phyloP scores from a whole-genome alignment of 768 basidiomycete species.

The Podaxis sp. region DNA sequence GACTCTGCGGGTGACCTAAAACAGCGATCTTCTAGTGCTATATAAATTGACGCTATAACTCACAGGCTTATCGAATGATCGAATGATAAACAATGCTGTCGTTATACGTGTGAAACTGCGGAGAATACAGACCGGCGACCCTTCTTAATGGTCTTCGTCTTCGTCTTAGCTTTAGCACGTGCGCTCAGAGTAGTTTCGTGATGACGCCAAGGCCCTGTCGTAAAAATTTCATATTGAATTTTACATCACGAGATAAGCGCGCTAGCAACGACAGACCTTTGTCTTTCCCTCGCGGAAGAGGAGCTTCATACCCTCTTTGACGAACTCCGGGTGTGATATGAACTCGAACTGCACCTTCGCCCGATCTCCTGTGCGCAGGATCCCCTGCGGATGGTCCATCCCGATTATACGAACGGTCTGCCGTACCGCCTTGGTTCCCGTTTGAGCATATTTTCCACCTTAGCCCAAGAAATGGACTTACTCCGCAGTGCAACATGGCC shows the following conservation, averaged over 20 bases:
- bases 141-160: background rate
- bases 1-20: background rate
- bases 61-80: background rate
- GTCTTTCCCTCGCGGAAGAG: conserved; percentile 96
- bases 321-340: conserved; percentile 86
- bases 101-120: background rate
- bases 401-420: conserved; percentile 91
- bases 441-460: conserved; percentile 7
- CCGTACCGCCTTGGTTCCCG: conserved; percentile 63
- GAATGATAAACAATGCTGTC: background rate
- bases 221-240: conserved; percentile 10
- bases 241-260: background rate
- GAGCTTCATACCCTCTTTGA: conserved; percentile 92
- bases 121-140: background rate
- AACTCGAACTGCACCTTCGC: conserved; percentile 96
- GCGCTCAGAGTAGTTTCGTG: conserved; percentile 47
- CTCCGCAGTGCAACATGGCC: conserved; percentile 94
- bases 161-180: background rate
- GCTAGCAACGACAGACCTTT: conserved; percentile 52
- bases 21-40: background rate
- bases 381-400: conserved; percentile 87
- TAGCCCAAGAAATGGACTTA: conserved; percentile 30
- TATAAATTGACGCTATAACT: background rate
- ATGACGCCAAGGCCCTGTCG: conserved; percentile 74
- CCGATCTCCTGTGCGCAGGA: conserved; percentile 92